A percentile compares a stretch with the other conserved stretches of the same genome.
phyloP scores from a whole-genome alignment of 1,284 basidiomycete genomes.

The Ceratobasidium sp. region DNA sequence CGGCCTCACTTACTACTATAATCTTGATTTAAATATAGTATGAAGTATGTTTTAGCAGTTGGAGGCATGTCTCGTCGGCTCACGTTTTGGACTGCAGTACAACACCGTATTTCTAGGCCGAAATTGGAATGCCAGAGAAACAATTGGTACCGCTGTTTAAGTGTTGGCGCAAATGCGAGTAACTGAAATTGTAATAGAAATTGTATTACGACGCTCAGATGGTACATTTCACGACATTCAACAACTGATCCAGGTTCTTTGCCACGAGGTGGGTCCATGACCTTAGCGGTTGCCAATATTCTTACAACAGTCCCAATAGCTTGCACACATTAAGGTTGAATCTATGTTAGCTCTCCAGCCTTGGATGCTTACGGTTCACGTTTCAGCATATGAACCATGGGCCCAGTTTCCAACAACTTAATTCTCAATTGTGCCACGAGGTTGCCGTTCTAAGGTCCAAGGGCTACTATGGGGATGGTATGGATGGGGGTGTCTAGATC shows the following conservation, averaged over 20 bases:
- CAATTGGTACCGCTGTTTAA: constrained; percentile 60
- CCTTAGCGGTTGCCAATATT: constrained; percentile 9
- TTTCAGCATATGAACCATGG: constrained; percentile 79
- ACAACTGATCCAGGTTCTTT: constrained; percentile 78
- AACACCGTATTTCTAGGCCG: constrained; percentile 70
- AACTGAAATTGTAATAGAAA: constrained; percentile 56
- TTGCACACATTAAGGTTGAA: constrained; percentile 76
- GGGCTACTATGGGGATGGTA: constrained; percentile 82
- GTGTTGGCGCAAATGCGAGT: neutral
- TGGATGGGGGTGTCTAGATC: constrained; percentile 34
- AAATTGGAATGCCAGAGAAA: constrained; percentile 82
- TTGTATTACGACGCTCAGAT: constrained; percentile 68
- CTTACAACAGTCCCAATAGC: constrained; percentile 48
- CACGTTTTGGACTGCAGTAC: constrained; percentile 62
- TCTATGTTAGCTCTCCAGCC: neutral
- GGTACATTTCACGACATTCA: constrained; percentile 66
- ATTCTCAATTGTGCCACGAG: constrained; percentile 67
- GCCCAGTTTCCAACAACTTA: constrained; percentile 71
- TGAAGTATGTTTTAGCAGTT: constrained; percentile 28
- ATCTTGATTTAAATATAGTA: constrained; percentile 21
- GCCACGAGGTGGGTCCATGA: constrained; percentile 69
- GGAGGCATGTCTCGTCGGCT: neutral
- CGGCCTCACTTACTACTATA: neutral
- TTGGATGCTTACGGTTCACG: constrained; percentile 1
- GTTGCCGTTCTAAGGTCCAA: constrained; percentile 68